Percentiles rank a stretch among this genome's conserved stretches.
phyloP scores from a whole-genome alignment of 2,329 filamentous ascomycete species.

The Claviceps capensis region DNA sequence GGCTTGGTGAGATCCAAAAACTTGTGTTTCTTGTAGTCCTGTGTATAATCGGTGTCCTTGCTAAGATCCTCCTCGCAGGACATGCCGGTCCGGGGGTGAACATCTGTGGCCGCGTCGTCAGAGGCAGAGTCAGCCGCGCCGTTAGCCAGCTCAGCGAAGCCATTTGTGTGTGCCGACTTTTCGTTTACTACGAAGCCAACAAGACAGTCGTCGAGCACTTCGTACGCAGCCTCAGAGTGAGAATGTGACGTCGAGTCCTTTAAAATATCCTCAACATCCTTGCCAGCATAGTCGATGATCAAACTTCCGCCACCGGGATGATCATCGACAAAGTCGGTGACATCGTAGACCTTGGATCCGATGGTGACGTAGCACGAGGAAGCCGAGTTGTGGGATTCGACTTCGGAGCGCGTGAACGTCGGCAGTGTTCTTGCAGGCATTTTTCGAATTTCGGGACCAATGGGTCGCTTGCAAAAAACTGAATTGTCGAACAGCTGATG shows the following conservation, averaged over 20 bases:
- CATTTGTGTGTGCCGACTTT: constrained; percentile 25
- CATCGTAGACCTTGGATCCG: constrained; percentile 82
- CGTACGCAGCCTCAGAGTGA: constrained; percentile 89
- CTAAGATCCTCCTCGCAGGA: constrained; percentile 74
- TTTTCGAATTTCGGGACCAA: not conserved
- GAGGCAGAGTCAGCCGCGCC: constrained; percentile 13
- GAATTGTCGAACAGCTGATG: not conserved
- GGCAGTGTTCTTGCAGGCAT: constrained; percentile 79
- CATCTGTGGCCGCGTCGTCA: constrained; percentile 15
- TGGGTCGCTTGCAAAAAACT: not conserved
- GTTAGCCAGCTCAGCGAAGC: constrained; percentile 13
- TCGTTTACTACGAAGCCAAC: constrained; percentile 65
- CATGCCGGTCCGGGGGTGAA: constrained; percentile 68
- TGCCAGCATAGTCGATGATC: constrained; percentile 78
- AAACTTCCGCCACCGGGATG: constrained; percentile 86
- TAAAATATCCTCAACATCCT: constrained; percentile 72
- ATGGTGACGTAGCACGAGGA: constrained; percentile 90
- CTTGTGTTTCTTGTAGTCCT: constrained; percentile 81
- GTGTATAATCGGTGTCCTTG: constrained; percentile 62
- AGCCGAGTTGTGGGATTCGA: constrained; percentile 63
- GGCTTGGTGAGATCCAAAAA: constrained; percentile 83
- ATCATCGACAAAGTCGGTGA: constrained; percentile 79
- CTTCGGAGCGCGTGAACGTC: constrained; percentile 66
- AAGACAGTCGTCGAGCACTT: constrained; percentile 77
- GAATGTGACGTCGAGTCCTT: constrained; percentile 69